phyloP scores from a whole-genome alignment of 2,329 filamentous ascomycete genomes.

The Tolypocladium cylindrosporum region DNA sequence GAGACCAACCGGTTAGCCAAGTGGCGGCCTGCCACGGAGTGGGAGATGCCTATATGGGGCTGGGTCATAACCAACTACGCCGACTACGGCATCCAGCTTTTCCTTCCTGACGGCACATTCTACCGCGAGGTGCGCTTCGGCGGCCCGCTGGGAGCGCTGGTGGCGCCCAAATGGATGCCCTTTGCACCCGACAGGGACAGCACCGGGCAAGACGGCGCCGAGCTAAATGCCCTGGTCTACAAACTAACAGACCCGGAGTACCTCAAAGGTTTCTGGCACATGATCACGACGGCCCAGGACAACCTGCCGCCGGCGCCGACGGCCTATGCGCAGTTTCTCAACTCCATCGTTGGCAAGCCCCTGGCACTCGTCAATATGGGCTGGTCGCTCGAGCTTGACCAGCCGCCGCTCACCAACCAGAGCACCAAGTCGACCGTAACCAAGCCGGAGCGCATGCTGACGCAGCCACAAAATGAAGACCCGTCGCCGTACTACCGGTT shows the following conservation, averaged over 20 bases:
- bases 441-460: slow-evolving; percentile 1
- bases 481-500: slow-evolving; percentile 19
- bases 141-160: slow-evolving; percentile 13
- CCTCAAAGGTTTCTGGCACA: slow-evolving; percentile 20
- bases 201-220: too few species aligned
- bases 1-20: neutral
- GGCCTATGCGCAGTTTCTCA: slow-evolving; percentile 24
- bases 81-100: slow-evolving; percentile 31
- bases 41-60: slow-evolving; percentile 31
- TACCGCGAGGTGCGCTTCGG: slow-evolving; percentile 30
- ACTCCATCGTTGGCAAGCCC: slow-evolving; percentile 27
- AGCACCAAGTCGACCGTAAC: slow-evolving; percentile 5
- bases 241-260: slow-evolving; percentile 14
- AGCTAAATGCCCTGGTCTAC: slow-evolving; percentile 19
- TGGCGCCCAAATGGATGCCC: slow-evolving; percentile 22
- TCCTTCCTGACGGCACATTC: slow-evolving; percentile 28
- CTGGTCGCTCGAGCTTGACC: slow-evolving; percentile 25
- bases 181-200: slow-evolving; percentile 12
- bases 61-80: slow-evolving; percentile 32
- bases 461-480: neutral
- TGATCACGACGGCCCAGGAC: slow-evolving; percentile 21
- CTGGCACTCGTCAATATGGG: slow-evolving; percentile 30
- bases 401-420: slow-evolving; percentile 7
- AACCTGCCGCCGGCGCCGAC: slow-evolving; percentile 17
- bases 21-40: slow-evolving; percentile 16